These are phyloP conservation scores for Xylariaceae sp. DNA, from an alignment of 2,329 filamentous ascomycete species.

Conservation along the genomic window DNA sequence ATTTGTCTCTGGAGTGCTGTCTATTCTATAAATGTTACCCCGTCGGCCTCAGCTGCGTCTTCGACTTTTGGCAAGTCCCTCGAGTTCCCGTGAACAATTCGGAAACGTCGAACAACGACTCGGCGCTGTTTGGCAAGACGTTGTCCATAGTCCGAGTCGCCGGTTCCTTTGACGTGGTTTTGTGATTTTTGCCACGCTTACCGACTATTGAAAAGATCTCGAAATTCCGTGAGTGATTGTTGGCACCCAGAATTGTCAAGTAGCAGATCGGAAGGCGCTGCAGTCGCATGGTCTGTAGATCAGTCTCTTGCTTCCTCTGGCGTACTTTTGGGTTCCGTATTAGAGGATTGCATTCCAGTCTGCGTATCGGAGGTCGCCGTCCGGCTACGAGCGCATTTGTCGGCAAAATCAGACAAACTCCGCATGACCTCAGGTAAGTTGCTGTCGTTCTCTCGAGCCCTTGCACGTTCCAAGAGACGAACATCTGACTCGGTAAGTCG, in stretches of 20 bases:
- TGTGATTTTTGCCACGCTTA: no score
- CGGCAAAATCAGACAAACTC: constrained; percentile 29
- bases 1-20: background rate
- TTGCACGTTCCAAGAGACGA: constrained; percentile 31
- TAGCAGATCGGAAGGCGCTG: background rate
- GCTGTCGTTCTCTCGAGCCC: constrained; percentile 18
- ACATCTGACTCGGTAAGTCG: constrained; percentile 17
- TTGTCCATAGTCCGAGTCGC: no score
- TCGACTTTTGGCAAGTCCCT: background rate
- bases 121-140: no score
- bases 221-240: background rate
- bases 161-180: background rate
- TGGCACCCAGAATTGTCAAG: background rate
- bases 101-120: no score
- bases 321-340: background rate
- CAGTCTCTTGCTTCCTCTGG: background rate
- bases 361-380: background rate
- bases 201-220: no score
- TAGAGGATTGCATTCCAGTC: background rate
- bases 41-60: background rate
- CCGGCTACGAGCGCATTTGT: constrained; percentile 6
- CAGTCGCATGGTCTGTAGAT: background rate
- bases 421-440: constrained; percentile 33
- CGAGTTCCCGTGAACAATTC: no score
- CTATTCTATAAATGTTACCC: background rate